Evolutionary conservation across 306 rosid genomes (phyloP), one percentile per base, ranked within the genome.

Genomic region (Cotoneaster glaucophyllus): DNA sequence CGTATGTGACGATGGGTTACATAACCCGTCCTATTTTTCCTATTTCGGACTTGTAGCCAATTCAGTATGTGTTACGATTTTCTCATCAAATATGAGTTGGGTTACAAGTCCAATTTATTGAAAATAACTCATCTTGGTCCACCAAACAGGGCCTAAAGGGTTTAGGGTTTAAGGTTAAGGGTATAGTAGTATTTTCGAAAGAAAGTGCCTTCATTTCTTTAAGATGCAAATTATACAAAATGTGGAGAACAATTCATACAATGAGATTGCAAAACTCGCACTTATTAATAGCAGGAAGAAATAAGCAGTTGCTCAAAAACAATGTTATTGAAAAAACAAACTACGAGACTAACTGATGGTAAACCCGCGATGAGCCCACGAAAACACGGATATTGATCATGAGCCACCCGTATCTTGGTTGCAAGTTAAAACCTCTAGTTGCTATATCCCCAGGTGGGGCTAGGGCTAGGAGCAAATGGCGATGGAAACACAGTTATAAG

Each of bases 401-500:
- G 5, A n/a, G 26, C 62, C 25, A n/a, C 5, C 39, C 28, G 2
- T 59, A 11, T 56, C 28, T 22, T 56, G 26, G 10, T 29, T 8
- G 19, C 15, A 58, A 28, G 39, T 63, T 63, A 22, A 56, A 14
- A 71, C 52, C 37, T 13, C 24, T 39, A 10, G 24, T 58, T 8
- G 57, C 63, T 48, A 7, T 9, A 57, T 7, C 43, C 57, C 56
- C 68, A n/a, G 74, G 39, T 3, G 59, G 68, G 37, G 62, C 58
- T 17, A 24, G 66, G 52, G 70, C 64, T 28, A 0, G 53, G 70
- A 39, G 68, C 56, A 68, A 24, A 68, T 4, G 48, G 17, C 0
- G 77, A 73, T 25, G 70, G 57, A 31, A 81, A 65, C 41, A 86
- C 90, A 3, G 70, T 83, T 25, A 86, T 83, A 52, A 69, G 22